Percentiles rank a stretch among this genome's conserved stretches.
Evolutionary conservation across 495 filamentous ascomycete species (phyloP).

Genomic region (Amniculicola lignicola): DNA sequence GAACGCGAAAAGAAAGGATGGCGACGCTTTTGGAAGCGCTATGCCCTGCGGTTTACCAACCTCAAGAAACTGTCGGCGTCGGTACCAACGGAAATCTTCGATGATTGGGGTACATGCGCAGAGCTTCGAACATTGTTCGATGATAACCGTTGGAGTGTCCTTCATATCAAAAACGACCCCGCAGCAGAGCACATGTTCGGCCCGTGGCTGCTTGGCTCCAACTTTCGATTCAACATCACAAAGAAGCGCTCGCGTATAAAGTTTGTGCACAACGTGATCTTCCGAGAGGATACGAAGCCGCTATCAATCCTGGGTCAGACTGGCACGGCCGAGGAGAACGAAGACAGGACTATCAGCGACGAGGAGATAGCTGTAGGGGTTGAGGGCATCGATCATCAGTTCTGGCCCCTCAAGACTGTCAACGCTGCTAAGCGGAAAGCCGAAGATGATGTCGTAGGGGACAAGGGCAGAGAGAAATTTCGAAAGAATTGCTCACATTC

Average conservation of each 20-base stretch:
- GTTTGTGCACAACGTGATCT: conserved; percentile 31
- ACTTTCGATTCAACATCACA: not conserved
- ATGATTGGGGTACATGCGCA: conserved; percentile 22
- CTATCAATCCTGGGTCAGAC: not conserved
- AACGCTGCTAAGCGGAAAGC: conserved; percentile 18
- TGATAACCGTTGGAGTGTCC: conserved; percentile 21
- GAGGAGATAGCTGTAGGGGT: conserved; percentile 1
- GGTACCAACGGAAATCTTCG: conserved; percentile 25
- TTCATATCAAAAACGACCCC: conserved; percentile 15
- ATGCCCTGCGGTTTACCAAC: conserved; percentile 25
- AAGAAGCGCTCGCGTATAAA: conserved; percentile 21
- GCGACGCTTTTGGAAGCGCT: conserved; percentile 27
- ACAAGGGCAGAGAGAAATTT: too few species aligned
- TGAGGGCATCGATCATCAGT: conserved; percentile 4
- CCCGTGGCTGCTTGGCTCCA: conserved; percentile 3
- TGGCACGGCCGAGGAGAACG: conserved; percentile 11
- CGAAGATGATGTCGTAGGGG: conserved; percentile 16
- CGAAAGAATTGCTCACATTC: too few species aligned
- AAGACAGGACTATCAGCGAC: conserved; percentile 15
- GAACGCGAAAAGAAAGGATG: conserved; percentile 26
- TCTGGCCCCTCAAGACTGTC: conserved; percentile 5
- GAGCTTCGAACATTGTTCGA: conserved; percentile 3
- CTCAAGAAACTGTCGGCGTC: conserved; percentile 23
- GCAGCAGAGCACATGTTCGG: not conserved
- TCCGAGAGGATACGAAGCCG: conserved; percentile 7